A percentile compares a stretch with the other conserved stretches of the same genome.
These are phyloP conservation scores for Pilobolus umbonatus DNA, from an alignment of 192 early-diverging fungal species.

Conservation along the genomic window DNA sequence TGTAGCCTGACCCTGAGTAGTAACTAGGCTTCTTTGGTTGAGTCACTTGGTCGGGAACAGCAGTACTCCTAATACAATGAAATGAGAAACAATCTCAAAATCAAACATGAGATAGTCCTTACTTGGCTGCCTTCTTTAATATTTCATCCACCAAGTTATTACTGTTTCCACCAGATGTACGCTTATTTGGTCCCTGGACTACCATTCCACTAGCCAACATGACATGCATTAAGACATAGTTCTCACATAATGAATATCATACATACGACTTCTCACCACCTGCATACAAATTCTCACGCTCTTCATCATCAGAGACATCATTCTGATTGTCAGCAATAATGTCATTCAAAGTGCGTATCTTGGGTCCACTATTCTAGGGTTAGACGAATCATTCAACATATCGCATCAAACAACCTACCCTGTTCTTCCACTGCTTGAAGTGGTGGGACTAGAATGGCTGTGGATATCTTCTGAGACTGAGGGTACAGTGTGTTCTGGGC, in stretches of 20 bases:
- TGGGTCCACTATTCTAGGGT: conserved; percentile 2
- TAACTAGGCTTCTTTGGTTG: conserved; percentile 14
- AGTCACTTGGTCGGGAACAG: background rate
- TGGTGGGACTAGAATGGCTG: background rate
- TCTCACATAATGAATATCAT: background rate
- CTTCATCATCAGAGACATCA: conserved; percentile 52
- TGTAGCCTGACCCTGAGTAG: conserved; percentile 45
- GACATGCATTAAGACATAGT: background rate
- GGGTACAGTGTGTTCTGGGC: background rate
- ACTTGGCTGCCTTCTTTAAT: conserved; percentile 71
- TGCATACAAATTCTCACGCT: conserved; percentile 73
- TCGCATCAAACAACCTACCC: conserved; percentile 8
- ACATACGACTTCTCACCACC: conserved; percentile 96
- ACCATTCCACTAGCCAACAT: conserved; percentile 37
- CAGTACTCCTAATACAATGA: too few relatives aligned
- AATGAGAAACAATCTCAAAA: too few relatives aligned
- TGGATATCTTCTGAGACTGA: background rate
- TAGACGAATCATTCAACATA: too few relatives aligned
- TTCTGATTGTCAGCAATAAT: conserved; percentile 31
- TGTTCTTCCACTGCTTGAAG: background rate
- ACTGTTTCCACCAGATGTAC: conserved; percentile 29
- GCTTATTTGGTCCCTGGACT: conserved; percentile 43
- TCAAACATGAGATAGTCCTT: conserved; percentile 15
- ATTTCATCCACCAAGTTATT: conserved; percentile 71
- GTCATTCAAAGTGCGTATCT: conserved; percentile 47